Base-by-base conservation (phyloP, 768 basidiomycete genomes). In the Dendrothele bispora region DNA sequence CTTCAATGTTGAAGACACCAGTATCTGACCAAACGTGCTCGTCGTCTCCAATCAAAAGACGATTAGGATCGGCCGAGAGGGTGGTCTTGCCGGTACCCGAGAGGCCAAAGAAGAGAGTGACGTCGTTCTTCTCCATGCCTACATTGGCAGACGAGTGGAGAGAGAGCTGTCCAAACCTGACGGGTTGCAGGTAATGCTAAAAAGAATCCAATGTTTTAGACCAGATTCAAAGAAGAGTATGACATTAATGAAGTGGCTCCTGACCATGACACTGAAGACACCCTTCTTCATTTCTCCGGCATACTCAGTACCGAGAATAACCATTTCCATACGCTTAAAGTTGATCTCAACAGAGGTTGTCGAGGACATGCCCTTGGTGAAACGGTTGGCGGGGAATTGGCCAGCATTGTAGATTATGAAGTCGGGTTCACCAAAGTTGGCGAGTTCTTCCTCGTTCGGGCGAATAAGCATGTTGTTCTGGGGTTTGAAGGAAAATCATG, bases 271-370 rank as follows among this genome's bases (percentile, higher is more conserved):
- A 36, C 89, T 92, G 77, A 99, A 99, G 66, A 99, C 91, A 63
- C 97, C 97, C 83, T 99, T 99, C 77, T 99, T 99, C 97, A 99
- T 99, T 77, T 99, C 94, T 42, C 94, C 94, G 25, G 94, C 94
- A 62, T 98, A 98, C 65, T 98, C 94, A 22, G 93, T 95, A 46
- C 91, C 95, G 58, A 99, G 91, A 62, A 99, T 98, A 61, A 99
- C 95, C 97, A 99, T 99, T 71, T 99, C 97, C 93, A 94, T 97
- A 32, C 97, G 91, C 79, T 97, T 97, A 74, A 99, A 98, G 82
- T 99, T 99, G 78, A 99, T 92, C 73, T 98, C 95, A 41, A 99
- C 95, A 3, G 95, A 97, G 5, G 97, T 98, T 25, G 94, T 91
- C 8, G 94, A 97, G 52, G 92, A 95, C 97, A 98, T 98, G 70